Base-by-base conservation (phyloP, 371 early-diverging fungal species). In the Mortierella sp. region DNA sequence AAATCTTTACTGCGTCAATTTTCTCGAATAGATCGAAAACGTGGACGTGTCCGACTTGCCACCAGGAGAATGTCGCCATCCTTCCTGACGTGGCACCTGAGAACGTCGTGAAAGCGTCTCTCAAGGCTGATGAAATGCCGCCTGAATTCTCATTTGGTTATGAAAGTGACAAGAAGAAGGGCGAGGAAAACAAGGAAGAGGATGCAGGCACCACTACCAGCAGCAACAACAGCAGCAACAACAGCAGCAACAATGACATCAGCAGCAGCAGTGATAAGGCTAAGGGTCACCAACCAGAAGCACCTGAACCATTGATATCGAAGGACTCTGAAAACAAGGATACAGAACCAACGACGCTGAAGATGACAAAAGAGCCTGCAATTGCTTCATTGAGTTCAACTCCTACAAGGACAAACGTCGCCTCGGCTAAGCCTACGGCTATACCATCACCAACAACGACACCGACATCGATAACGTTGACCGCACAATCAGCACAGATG, bases 111-210 rank as follows among this genome's bases (percentile, higher is more conserved):
- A 76, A 76, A 41, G 76, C 62, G 5, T 69, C 57, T 0, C 54
- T 76, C 27, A 76, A 76, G 55, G 65, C 60, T 7, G 70, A 60
- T 9, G 76, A 76, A 50, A 69, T 73, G 68, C 72, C 66, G 14
- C 65, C 76, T 9, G 76, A 69, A 39, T 76, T 76, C 34, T 76
- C 76, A 11, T 76, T 76, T 50, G 76, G 76, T 19, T 76, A 76
- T 26, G 76, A 76, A 54, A 52, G 60, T 1, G 76, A 76, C 39
- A 69, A 69, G 54, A 76, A 76, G 70, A 64, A 60, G 34, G 56
- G 41, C 26, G 24, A 47, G 12, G 52, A 28, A 28, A 47, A 7
- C n/a, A 42, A 47, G 46, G 54, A 39, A 28, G 17, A 44, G 30
- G 39, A 52, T 4, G 23, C 15, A 28, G 28, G 17, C 3, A 26